A percentile compares a stretch with the other conserved stretches of the same genome.
Conservation (phyloP, 2,329 filamentous ascomycete species). For the Trichoderma gracile region DNA sequence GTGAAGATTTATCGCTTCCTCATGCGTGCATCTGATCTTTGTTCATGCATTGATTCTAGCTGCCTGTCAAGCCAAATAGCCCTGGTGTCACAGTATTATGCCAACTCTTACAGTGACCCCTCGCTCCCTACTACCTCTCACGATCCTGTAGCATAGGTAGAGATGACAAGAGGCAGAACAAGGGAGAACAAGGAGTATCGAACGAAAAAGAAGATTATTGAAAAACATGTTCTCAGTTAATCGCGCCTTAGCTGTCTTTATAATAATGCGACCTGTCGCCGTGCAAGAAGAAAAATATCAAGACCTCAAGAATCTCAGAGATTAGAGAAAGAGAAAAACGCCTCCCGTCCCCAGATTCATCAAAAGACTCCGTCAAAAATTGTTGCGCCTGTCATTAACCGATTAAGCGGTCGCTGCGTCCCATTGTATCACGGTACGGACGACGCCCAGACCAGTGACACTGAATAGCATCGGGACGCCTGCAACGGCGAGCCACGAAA, state of each 20-base stretch:
- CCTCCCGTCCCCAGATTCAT: slow-evolving; percentile 1
- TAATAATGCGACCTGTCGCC: slow-evolving; percentile 8
- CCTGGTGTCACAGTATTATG: too few relatives aligned
- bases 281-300: slow-evolving; percentile 4
- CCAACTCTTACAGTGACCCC: too few relatives aligned
- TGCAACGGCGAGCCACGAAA: slow-evolving; percentile 78
- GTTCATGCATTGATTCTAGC: too few relatives aligned
- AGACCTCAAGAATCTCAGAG: not conserved
- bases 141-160: slow-evolving; percentile 1
- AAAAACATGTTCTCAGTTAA: slow-evolving; percentile 4
- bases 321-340: slow-evolving; percentile 4
- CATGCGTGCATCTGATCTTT: too few relatives aligned
- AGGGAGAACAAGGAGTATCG: not conserved
- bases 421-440: slow-evolving; percentile 36
- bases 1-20: too few relatives aligned
- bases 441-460: slow-evolving; percentile 53
- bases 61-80: too few relatives aligned
- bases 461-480: slow-evolving; percentile 74
- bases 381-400: slow-evolving; percentile 1
- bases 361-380: not conserved
- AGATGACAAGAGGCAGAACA: not conserved
- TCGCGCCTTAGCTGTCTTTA: slow-evolving; percentile 1
- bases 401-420: slow-evolving; percentile 4
- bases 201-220: not conserved
- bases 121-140: not conserved